Conservation (phyloP, 768 basidiomycete genomes). For the Pulveroboletus sp. region DNA sequence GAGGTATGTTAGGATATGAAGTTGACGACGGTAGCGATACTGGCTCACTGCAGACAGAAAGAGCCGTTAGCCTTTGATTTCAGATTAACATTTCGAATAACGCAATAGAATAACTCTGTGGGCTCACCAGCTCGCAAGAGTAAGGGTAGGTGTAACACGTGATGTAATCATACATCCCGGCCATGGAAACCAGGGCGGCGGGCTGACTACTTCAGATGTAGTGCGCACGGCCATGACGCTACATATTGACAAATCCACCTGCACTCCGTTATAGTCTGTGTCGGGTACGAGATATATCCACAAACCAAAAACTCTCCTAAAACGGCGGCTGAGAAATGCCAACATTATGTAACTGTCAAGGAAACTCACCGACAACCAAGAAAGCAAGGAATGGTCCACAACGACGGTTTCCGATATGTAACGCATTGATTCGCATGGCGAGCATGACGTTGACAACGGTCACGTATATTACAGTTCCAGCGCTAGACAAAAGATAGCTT, state of each 20-base stretch:
- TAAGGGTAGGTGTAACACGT: slow-evolving; percentile 11
- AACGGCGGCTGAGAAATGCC: neutral
- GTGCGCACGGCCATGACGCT: slow-evolving; percentile 15
- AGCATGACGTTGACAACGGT: slow-evolving; percentile 22
- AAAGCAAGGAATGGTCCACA: slow-evolving; percentile 6
- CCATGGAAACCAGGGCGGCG: slow-evolving; percentile 17
- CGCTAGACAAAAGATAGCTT: slow-evolving; percentile 5
- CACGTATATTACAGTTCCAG: slow-evolving; percentile 16
- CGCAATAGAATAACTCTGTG: neutral
- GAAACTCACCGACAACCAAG: slow-evolving; percentile 17
- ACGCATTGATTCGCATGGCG: slow-evolving; percentile 18
- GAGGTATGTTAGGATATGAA: neutral
- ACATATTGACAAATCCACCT: slow-evolving; percentile 19
- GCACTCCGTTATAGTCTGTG: neutral
- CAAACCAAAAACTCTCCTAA: slow-evolving; percentile 20
- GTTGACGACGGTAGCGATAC: neutral
- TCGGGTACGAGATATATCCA: neutral
- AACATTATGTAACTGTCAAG: neutral
- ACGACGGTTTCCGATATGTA: slow-evolving; percentile 2
- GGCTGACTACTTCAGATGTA: slow-evolving; percentile 7
- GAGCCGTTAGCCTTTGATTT: slow-evolving; percentile 13
- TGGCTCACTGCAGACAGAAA: slow-evolving; percentile 18
- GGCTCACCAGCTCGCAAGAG: slow-evolving; percentile 22
- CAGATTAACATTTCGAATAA: neutral
- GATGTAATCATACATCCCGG: slow-evolving; percentile 13